Base-by-base conservation (phyloP, 768 basidiomycete species). In the Calvatia gigantea region DNA sequence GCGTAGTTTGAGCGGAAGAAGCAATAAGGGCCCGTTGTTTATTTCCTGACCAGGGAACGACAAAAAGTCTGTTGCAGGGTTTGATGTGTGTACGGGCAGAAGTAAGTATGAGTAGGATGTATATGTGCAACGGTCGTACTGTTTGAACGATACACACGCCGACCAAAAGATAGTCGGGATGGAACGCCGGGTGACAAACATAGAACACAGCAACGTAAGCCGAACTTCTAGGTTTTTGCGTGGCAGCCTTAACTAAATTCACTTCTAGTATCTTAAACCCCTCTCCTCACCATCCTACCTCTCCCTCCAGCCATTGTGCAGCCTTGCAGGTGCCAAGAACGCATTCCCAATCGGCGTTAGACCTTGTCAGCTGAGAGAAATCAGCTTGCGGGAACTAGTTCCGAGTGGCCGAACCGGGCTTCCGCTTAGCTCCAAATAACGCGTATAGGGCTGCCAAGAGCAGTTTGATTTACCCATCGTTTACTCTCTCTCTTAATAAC, bases 361-460 rank as follows among this genome's bases (percentile, higher is more conserved):
- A 47, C 2, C 27, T 35, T 44, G 43, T 11, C 21, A 28, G 27
- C 45, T 47, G 27, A 23, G 49, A 39, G 32, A 47, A 47, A 29
- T 25, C 27, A 17, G 21, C 32, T 32, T 6, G 28, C 23, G 31
- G 12, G 46, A 3, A 33, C 21, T 21, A 48, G 46, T 29, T 41
- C 38, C 37, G 50, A 51, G 50, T 51, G 15, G 38, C 50, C 50
- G 50, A 51, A 51, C 50, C 50, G 50, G 50, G 50, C 37, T 51
- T 51, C 50, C 50, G 50, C 50, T 14, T 41, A 50, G 42, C 50
- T 33, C 46, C 46, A 48, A 32, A 11, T 17, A 48, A 15, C 21
- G 23, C 1, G 12, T 14, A 14, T 17, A 9, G 23, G 11, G 8
- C 21, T 14, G 50, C 50, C 49, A 50, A 50, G 38, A 27, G n/a